Conservation (phyloP, 345 rosid genomes). For the Dimocarpus longan region DNA sequence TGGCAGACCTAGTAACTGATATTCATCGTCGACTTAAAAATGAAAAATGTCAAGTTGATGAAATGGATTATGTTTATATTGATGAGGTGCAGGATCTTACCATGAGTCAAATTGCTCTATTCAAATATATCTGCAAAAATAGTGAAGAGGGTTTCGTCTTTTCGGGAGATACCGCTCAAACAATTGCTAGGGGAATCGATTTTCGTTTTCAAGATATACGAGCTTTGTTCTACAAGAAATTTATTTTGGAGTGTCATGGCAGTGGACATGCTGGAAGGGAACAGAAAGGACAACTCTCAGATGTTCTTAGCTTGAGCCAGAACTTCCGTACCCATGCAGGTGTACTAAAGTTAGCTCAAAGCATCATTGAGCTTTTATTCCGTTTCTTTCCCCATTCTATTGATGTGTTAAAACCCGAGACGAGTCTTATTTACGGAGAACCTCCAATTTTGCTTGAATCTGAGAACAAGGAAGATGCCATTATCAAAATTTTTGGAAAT, state of each 20-base stretch:
- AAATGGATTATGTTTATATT: conserved; percentile 53
- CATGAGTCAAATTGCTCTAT: conserved; percentile 53
- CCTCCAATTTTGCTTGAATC: conserved; percentile 49
- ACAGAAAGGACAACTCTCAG: conserved; percentile 42
- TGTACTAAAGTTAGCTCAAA: conserved; percentile 54
- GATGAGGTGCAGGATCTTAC: conserved; percentile 74
- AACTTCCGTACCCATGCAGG: conserved; percentile 57
- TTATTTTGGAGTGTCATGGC: conserved; percentile 21
- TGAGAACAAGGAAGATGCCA: conserved; percentile 35
- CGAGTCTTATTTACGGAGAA: conserved; percentile 52
- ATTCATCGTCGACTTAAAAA: conserved; percentile 43
- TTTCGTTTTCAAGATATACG: conserved; percentile 54
- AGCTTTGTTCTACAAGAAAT: conserved; percentile 43
- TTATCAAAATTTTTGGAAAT: conserved; percentile 46
- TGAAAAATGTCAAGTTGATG: conserved; percentile 31
- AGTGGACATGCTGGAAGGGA: not conserved
- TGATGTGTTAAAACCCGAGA: conserved; percentile 44
- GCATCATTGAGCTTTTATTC: conserved; percentile 50
- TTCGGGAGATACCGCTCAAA: conserved; percentile 33
- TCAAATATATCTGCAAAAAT: conserved; percentile 45
- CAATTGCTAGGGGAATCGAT: conserved; percentile 49
- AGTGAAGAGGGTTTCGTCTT: conserved; percentile 55
- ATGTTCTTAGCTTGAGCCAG: conserved; percentile 43
- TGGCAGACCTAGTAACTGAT: conserved; percentile 60
- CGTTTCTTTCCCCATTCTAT: conserved; percentile 39